Conservation (phyloP, 805 yeast species). For the Peterozyma toletana region DNA sequence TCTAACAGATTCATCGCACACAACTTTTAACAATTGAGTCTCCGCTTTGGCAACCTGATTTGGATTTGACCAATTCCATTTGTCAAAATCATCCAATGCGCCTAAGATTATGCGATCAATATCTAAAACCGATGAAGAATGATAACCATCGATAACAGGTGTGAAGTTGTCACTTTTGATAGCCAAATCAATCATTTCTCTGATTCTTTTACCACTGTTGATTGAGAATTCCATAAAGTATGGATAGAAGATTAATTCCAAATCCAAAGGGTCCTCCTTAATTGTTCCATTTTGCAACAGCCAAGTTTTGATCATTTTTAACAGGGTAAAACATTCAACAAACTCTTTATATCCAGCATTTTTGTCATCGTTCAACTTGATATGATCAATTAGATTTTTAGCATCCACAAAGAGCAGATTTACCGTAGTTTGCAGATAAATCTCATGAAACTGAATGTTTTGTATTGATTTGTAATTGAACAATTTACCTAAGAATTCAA, state of each 20-base stretch:
- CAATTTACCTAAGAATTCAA: constrained; percentile 46
- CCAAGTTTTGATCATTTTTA: constrained; percentile 46
- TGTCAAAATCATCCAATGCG: constrained; percentile 35
- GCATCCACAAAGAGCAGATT: constrained; percentile 41
- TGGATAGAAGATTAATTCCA: constrained; percentile 50
- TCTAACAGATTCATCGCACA: constrained; percentile 51
- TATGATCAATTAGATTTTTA: constrained; percentile 40
- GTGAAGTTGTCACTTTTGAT: constrained; percentile 50
- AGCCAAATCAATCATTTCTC: constrained; percentile 44
- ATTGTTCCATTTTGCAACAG: constrained; percentile 37
- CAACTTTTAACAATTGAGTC: constrained; percentile 52
- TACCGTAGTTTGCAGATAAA: constrained; percentile 33
- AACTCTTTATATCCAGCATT: constrained; percentile 47
- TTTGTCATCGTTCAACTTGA: constrained; percentile 30
- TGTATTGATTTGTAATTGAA: constrained; percentile 21
- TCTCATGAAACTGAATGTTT: neutral
- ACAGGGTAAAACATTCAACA: constrained; percentile 43
- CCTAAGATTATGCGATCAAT: constrained; percentile 22
- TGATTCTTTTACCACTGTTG: constrained; percentile 36
- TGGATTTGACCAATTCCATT: constrained; percentile 51
- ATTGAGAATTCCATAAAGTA: constrained; percentile 33
- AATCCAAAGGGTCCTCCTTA: constrained; percentile 37
- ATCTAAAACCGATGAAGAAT: constrained; percentile 61
- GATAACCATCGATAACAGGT: constrained; percentile 38
- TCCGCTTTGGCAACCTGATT: constrained; percentile 56